These are phyloP conservation scores for Apostasia shenzhenica DNA, from an alignment of 106 monocot genomes.

Conservation along the genomic window DNA sequence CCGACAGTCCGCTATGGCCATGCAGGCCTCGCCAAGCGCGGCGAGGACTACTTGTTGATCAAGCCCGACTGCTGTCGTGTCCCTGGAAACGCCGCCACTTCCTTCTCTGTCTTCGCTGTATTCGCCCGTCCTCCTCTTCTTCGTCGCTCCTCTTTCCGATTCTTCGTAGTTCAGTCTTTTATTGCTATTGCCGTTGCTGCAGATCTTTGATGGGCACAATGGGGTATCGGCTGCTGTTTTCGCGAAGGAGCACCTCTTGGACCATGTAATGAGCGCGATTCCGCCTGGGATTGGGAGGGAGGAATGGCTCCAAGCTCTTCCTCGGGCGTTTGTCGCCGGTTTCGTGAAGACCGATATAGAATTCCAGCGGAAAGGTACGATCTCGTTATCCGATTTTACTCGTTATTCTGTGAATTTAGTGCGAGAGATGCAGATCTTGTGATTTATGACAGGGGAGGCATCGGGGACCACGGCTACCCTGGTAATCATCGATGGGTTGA, in stretches of 20 bases:
- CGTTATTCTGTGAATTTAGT: background rate
- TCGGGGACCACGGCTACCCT: conserved; percentile 91
- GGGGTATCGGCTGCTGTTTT: conserved; percentile 90
- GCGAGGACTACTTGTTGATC: conserved; percentile 82
- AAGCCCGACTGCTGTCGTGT: conserved; percentile 66
- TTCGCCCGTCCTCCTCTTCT: background rate
- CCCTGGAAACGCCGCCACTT: conserved; percentile 50
- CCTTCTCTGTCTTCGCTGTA: conserved; percentile 96
- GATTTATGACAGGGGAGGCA: conserved; percentile 44
- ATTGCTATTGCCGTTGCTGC: background rate
- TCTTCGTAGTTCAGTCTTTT: background rate
- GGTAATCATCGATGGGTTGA: conserved; percentile 84
- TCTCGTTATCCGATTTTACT: background rate
- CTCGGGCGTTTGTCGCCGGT: conserved; percentile 75
- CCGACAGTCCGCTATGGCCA: conserved; percentile 65
- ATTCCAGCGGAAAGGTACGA: conserved; percentile 78
- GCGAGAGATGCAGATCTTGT: conserved; percentile 8
- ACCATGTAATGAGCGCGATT: conserved; percentile 77
- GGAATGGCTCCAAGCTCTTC: conserved; percentile 85
- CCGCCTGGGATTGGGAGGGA: conserved; percentile 46
- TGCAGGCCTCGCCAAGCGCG: conserved; percentile 75
- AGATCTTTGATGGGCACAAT: conserved; percentile 98
- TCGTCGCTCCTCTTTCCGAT: background rate
- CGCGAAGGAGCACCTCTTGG: conserved; percentile 76
- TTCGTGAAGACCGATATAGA: conserved; percentile 97